Evolutionary conservation across 164 flowering plant species (phyloP).

Genomic region (Euptelea pleiosperma): DNA sequence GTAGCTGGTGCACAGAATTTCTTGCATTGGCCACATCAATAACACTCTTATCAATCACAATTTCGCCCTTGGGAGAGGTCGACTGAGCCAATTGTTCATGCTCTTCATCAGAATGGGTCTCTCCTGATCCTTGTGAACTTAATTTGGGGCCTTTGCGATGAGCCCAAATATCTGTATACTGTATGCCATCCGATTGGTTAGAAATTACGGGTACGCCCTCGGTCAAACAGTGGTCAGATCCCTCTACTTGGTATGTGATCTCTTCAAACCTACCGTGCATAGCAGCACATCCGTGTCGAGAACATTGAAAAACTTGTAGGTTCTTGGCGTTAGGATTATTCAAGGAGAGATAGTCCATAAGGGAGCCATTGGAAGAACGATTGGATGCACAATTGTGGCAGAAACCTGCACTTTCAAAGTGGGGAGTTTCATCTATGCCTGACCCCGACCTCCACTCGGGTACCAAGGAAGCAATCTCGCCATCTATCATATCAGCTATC

Average conservation of each 20-base stretch:
- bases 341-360: constrained; percentile 38
- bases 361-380: constrained; percentile 41
- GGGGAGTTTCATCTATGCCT: constrained; percentile 33
- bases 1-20: constrained; percentile 15
- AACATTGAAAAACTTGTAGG: constrained; percentile 31
- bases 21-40: constrained; percentile 21
- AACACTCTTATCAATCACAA: constrained; percentile 12
- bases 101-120: constrained; percentile 37
- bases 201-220: constrained; percentile 34
- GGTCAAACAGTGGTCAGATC: constrained; percentile 36
- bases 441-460: constrained; percentile 66
- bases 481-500: constrained; percentile 90
- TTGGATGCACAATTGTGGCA: constrained; percentile 55
- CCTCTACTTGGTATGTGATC: constrained; percentile 56
- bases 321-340: constrained; percentile 30
- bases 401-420: constrained; percentile 14
- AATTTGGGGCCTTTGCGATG: constrained; percentile 42
- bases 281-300: constrained; percentile 52
- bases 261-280: constrained; percentile 85
- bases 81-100: constrained; percentile 14
- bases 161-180: constrained; percentile 38
- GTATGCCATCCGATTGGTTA: constrained; percentile 29
- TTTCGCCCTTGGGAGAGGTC: constrained; percentile 17
- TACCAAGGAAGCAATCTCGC: constrained; percentile 66
- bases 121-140: constrained; percentile 44